These are phyloP conservation scores for Fusarium sp. DNA, from an alignment of 2,329 filamentous ascomycete species.

Conservation along the genomic window DNA sequence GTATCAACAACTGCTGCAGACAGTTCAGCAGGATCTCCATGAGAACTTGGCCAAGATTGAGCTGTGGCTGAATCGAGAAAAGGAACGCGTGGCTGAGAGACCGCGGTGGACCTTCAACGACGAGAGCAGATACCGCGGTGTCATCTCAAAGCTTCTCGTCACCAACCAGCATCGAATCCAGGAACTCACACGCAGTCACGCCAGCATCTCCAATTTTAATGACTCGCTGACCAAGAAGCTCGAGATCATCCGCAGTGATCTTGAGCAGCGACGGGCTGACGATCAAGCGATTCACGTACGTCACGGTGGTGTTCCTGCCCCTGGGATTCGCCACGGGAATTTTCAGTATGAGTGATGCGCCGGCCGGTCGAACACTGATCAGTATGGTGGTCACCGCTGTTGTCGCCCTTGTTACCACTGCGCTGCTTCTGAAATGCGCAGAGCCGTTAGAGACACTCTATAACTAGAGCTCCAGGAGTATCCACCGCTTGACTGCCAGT, in stretches of 20 bases:
- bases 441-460: neutral
- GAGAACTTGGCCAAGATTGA: neutral
- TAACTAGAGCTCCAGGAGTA: too few species aligned
- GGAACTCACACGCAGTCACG: accelerated
- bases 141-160: neutral
- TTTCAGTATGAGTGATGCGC: neutral
- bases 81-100: neutral
- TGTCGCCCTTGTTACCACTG: neutral
- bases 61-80: neutral
- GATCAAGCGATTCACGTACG: neutral
- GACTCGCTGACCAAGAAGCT: neutral
- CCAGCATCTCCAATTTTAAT: accelerated
- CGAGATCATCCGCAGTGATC: neutral
- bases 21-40: neutral
- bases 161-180: neutral
- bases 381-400: neutral
- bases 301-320: neutral
- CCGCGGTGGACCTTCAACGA: neutral
- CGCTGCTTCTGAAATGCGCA: neutral
- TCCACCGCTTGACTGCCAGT: too few species aligned
- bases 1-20: neutral
- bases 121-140: neutral
- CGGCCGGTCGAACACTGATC: neutral
- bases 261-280: neutral
- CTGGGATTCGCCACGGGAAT: neutral